A percentile compares a stretch with the other conserved stretches of the same genome.
phyloP scores from a whole-genome alignment of 2,329 filamentous ascomycete genomes.

The Diaporthe capsici region DNA sequence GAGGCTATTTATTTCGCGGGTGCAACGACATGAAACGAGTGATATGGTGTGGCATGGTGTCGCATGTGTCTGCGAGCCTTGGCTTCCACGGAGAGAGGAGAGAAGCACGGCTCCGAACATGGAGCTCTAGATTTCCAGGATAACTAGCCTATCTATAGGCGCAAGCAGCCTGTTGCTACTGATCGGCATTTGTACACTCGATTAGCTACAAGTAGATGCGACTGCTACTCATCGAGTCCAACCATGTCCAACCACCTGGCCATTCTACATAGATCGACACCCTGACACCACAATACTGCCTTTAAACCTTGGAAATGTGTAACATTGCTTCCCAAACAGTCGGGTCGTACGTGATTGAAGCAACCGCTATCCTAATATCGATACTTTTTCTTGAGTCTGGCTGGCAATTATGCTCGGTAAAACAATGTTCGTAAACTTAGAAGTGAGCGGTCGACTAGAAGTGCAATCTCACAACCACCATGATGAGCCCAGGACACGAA shows the following conservation, averaged over 20 bases:
- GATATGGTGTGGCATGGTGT: slow-evolving; percentile 12
- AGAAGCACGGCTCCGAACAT: not conserved
- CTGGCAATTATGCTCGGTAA: too few species aligned
- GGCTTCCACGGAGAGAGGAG: slow-evolving; percentile 6
- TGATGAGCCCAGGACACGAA: not conserved
- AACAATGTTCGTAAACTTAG: too few species aligned
- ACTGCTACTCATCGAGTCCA: not conserved
- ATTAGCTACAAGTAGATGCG: not conserved
- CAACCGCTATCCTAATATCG: too few species aligned
- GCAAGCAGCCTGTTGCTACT: not conserved
- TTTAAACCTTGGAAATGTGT: not conserved
- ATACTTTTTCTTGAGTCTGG: too few species aligned
- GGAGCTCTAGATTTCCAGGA: not conserved
- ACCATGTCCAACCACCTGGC: not conserved
- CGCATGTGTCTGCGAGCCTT: not conserved
- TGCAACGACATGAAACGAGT: slow-evolving; percentile 27
- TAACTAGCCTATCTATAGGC: not conserved
- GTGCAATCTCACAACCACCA: too few species aligned
- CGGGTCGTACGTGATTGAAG: not conserved
- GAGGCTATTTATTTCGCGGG: slow-evolving; percentile 6
- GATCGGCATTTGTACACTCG: slow-evolving; percentile 6
- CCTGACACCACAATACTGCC: not conserved
- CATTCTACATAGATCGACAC: not conserved
- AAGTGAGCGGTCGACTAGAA: too few species aligned
- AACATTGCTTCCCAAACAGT: not conserved